Conservation (phyloP, 2,329 filamentous ascomycete species). For the Zasmidium cellare region DNA sequence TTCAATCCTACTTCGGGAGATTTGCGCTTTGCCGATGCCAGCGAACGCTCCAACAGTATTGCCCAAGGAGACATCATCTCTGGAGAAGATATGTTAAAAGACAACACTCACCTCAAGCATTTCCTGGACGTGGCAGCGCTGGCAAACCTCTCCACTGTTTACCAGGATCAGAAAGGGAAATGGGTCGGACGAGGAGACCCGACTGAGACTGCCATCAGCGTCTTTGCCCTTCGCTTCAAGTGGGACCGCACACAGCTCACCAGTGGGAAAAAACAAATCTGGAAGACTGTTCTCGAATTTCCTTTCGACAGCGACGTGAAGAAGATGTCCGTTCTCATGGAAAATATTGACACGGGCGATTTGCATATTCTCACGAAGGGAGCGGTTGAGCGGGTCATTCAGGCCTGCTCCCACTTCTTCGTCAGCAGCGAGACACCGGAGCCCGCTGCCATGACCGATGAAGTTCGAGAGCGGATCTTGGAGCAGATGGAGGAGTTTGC, state of each 20-base stretch:
- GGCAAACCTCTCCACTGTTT: conserved; percentile 65
- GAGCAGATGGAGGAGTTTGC: conserved; percentile 70
- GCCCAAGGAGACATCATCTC: conserved; percentile 29
- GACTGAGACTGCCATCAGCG: conserved; percentile 73
- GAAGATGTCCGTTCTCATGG: conserved; percentile 73
- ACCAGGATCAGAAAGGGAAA: conserved; percentile 55
- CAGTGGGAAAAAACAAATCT: too few species aligned
- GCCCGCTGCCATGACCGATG: conserved; percentile 54
- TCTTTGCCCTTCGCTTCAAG: conserved; percentile 67
- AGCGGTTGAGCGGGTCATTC: conserved; percentile 68
- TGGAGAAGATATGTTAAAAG: conserved; percentile 38
- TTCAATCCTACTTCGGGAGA: conserved; percentile 63
- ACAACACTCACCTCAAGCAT: conserved; percentile 51
- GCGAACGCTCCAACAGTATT: conserved; percentile 20
- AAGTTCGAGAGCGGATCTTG: conserved; percentile 57
- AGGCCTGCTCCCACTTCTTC: conserved; percentile 55
- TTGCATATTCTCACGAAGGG: conserved; percentile 62
- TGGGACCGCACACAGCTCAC: conserved; percentile 32
- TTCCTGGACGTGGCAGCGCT: conserved; percentile 62
- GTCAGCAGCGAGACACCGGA: conserved; percentile 41
- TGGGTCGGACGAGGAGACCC: conserved; percentile 68
- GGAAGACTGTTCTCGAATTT: conserved; percentile 65
- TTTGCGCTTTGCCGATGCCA: conserved; percentile 44
- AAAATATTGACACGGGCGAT: conserved; percentile 56
- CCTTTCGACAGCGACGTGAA: conserved; percentile 75